A percentile compares a stretch with the other conserved stretches of the same genome.
Evolutionary conservation across 1,284 basidiomycete genomes (phyloP).

Genomic region (Puccinia horiana): DNA sequence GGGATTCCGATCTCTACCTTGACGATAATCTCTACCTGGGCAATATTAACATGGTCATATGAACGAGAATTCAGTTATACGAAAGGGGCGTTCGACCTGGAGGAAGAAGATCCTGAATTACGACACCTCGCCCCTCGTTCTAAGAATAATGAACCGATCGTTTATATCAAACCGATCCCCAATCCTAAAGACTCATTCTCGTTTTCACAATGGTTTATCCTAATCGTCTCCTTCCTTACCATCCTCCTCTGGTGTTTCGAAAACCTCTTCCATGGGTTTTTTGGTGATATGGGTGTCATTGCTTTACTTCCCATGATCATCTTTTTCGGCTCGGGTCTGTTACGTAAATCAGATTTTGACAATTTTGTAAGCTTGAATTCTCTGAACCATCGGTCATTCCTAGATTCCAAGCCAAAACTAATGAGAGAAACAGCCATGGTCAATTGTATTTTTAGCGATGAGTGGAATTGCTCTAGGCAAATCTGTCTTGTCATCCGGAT

Average conservation of each 20-base stretch:
- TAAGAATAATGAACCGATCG: constrained; percentile 25
- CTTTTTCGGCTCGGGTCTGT: constrained; percentile 90
- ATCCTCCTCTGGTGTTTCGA: constrained; percentile 90
- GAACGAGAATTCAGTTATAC: constrained; percentile 64
- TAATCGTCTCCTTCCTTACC: constrained; percentile 78
- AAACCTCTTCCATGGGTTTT: constrained; percentile 71
- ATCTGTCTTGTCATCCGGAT: constrained; percentile 84
- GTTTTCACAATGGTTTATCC: constrained; percentile 85
- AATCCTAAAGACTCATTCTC: constrained; percentile 78
- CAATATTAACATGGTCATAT: constrained; percentile 81
- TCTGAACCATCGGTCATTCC: not conserved
- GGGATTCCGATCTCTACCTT: constrained; percentile 84
- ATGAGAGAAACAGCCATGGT: constrained; percentile 23
- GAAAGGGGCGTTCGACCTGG: constrained; percentile 64
- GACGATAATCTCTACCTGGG: constrained; percentile 87
- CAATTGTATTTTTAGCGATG: constrained; percentile 65
- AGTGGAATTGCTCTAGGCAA: constrained; percentile 95
- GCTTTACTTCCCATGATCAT: constrained; percentile 89
- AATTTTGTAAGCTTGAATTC: constrained; percentile 62
- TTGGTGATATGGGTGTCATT: constrained; percentile 98
- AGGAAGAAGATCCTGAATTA: constrained; percentile 36
- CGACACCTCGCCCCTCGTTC: constrained; percentile 11
- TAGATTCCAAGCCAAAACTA: not conserved
- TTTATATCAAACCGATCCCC: constrained; percentile 61
- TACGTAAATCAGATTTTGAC: constrained; percentile 96